Evolutionary conservation across 495 filamentous ascomycete genomes (phyloP), one percentile per base, ranked within the genome.

Genomic region (Polyplosphaeria fusca): DNA sequence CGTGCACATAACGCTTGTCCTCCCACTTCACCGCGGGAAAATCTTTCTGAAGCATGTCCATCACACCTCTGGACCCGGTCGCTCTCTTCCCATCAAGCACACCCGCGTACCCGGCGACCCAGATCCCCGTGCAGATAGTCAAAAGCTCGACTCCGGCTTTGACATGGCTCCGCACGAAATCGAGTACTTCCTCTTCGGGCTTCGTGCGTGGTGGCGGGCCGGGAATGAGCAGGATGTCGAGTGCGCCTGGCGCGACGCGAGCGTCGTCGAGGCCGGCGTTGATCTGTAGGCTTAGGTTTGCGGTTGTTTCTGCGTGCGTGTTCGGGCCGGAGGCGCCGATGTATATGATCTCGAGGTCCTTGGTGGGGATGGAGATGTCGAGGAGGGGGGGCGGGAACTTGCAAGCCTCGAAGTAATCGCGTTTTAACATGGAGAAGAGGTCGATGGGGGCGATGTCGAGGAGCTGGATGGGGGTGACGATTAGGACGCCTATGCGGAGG

Each of bases 361-460:
- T 26, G 44, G 23, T 23, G 5, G 59, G 50, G 47, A 58, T 38
- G n/a, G 41, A 23, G 58, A 43, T n/a, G 47, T 26, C 46, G 52
- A 58, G 24, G 53, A 60, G 19, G 19, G 55, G 16, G 19, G 58
- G 23, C 14, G 68, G 45, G 35, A 65, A 45, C 7, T 57, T 41
- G 62, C 62, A 61, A 26, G 46, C 62, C 1, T n/a, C 7, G 32
- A 65, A 47, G 57, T 65, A 65, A 14, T 19, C 16, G 16, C 28
- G 23, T 0, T 56, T 57, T 18, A 44, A n/a, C 62, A 65, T 65
- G 23, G 51, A 45, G 51, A 65, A 65, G 57, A 65, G 62, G 40
- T 65, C 62, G 41, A 65, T 47, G n/a, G 62, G 62, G 23, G 56
- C 24, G 52, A 61, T 35, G 52, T 65, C 62, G 41, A 65, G 62